Percentiles rank a stretch among this genome's conserved stretches.
These are phyloP conservation scores for Neopestalotiopsis clavispora DNA, from an alignment of 2,329 filamentous ascomycete genomes.

Conservation along the genomic window DNA sequence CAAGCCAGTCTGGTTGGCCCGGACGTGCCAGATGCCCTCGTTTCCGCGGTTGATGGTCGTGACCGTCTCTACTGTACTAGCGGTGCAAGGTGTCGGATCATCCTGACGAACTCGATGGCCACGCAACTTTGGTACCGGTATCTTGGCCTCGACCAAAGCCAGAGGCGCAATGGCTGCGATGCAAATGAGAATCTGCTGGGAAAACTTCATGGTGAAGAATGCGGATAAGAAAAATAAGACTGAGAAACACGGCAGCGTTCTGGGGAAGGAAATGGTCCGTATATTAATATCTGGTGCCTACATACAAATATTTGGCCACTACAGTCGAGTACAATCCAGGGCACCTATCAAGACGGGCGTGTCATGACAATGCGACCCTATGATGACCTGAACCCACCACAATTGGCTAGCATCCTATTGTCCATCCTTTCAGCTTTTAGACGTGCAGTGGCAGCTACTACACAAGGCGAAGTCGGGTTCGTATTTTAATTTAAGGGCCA, in stretches of 20 bases:
- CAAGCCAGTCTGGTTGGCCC: conserved; percentile 12
- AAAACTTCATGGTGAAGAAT: not conserved
- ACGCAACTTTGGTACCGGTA: not conserved
- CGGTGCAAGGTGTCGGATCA: conserved; percentile 5
- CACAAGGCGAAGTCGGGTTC: not conserved
- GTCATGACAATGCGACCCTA: not conserved
- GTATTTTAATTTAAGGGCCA: conserved; percentile 1
- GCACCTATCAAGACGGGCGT: not conserved
- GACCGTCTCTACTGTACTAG: conserved; percentile 5
- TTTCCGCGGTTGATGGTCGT: conserved; percentile 14
- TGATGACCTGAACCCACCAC: not conserved
- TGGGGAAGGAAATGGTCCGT: not conserved
- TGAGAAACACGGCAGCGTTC: not conserved
- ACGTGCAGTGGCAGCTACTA: not conserved
- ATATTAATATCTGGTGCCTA: not conserved
- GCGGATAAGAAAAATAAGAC: not conserved
- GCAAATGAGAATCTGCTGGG: not conserved
- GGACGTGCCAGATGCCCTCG: conserved; percentile 16
- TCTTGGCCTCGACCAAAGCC: not conserved
- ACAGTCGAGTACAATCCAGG: not conserved
- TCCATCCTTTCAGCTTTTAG: not conserved
- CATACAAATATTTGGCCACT: not conserved
- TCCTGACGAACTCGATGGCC: conserved; percentile 15
- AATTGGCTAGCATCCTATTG: not conserved
- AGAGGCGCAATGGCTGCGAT: not conserved